These are phyloP conservation scores for Pseudodiploospora longispora DNA, from an alignment of 2,329 filamentous ascomycete species.

Conservation along the genomic window DNA sequence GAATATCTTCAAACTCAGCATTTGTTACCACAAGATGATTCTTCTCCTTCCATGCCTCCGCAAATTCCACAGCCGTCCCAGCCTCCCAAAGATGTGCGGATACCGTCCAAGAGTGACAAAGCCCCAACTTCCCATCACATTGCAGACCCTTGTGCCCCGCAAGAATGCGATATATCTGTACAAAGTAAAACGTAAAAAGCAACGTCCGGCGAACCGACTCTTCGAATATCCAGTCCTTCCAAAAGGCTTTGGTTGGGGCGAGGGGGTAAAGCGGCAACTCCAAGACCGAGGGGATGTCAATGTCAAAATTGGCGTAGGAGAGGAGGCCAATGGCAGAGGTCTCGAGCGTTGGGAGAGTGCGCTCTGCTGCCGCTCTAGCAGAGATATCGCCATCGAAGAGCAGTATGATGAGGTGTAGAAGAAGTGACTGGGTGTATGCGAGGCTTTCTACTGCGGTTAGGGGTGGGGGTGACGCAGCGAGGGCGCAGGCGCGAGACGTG, in stretches of 20 bases:
- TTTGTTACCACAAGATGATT: constrained; percentile 28
- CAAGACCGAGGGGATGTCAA: constrained; percentile 1
- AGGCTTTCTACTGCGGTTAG: constrained; percentile 21
- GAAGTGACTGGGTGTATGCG: constrained; percentile 38
- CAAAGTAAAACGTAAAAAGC: constrained; percentile 39
- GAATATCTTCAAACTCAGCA: constrained; percentile 16
- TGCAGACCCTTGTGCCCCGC: constrained; percentile 15
- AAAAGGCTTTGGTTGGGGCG: constrained; percentile 34
- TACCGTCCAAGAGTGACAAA: constrained; percentile 31
- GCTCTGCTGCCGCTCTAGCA: constrained; percentile 29
- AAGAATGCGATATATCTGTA: constrained; percentile 29
- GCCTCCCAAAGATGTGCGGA: constrained; percentile 32
- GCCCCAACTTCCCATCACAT: constrained; percentile 22
- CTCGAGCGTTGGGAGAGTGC: constrained; percentile 24
- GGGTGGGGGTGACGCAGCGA: constrained; percentile 29
- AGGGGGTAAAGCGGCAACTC: constrained; percentile 27
- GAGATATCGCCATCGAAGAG: constrained; percentile 44
- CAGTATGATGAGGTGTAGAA: constrained; percentile 41
- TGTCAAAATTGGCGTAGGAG: constrained; percentile 23
- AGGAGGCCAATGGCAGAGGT: constrained; percentile 24
- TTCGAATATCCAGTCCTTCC: constrained; percentile 43
- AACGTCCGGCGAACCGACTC: constrained; percentile 47
- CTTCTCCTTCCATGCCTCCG: constrained; percentile 26
- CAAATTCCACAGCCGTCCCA: constrained; percentile 26
- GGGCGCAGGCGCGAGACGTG: constrained; percentile 33